phyloP scores from a whole-genome alignment of 2,329 filamentous ascomycete genomes.

The Cadophora sp. region DNA sequence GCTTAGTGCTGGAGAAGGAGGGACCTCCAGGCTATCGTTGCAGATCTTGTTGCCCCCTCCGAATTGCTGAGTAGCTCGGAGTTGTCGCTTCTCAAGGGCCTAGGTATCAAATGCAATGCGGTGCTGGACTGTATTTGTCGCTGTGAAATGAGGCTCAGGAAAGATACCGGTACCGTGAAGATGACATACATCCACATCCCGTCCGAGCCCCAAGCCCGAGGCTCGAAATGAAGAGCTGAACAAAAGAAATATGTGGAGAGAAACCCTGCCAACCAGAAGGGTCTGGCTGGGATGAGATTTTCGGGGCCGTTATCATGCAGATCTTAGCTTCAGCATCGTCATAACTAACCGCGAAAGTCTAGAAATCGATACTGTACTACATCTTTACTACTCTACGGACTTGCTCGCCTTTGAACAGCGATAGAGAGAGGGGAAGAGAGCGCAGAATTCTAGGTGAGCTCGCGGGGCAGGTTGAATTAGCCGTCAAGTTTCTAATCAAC shows the following conservation, averaged over 20 bases:
- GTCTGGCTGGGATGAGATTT: not conserved
- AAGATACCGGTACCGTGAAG: not conserved
- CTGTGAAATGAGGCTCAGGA: not conserved
- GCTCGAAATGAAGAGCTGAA: conserved; percentile 8
- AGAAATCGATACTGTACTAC: not conserved
- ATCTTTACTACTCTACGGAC: too few species aligned
- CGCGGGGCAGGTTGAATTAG: not conserved
- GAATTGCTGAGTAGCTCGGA: not conserved
- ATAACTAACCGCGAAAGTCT: not conserved
- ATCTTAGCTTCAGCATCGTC: conserved; percentile 8
- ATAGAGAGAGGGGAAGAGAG: too few species aligned
- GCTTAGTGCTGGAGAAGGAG: not conserved
- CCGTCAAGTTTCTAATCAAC: not conserved
- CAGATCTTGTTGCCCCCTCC: not conserved
- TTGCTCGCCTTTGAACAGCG: too few species aligned
- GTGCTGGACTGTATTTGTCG: not conserved
- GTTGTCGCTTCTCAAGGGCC: not conserved
- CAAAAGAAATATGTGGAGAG: conserved; percentile 5
- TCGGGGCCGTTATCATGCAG: not conserved
- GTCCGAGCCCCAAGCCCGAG: not conserved
- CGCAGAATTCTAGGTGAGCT: too few species aligned
- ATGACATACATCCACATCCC: not conserved
- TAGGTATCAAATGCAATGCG: not conserved
- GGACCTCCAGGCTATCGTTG: not conserved
- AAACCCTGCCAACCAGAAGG: not conserved